phyloP scores from a whole-genome alignment of 2,329 filamentous ascomycete genomes.

The Hirsutella thompsonii region DNA sequence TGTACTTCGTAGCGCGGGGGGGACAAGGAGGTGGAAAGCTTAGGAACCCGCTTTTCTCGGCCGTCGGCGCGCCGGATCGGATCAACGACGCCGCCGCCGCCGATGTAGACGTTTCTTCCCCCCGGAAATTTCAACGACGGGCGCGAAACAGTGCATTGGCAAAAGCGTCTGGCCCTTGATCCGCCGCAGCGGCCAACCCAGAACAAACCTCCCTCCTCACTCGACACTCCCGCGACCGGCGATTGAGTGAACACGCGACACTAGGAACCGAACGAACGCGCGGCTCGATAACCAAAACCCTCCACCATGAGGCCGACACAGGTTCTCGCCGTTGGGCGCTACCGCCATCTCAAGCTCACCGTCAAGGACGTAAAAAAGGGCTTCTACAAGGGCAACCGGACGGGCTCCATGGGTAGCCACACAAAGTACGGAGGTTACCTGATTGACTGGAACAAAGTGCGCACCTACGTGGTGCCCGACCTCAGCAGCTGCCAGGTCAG shows the following conservation, averaged over 20 bases:
- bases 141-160: background rate
- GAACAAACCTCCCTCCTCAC: background rate
- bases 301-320: constrained; percentile 52
- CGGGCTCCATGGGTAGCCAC: constrained; percentile 76
- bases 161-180: too few species aligned
- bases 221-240: too few species aligned
- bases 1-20: too few species aligned
- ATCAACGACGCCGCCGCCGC: constrained; percentile 15
- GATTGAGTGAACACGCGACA: too few species aligned
- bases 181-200: background rate
- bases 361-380: constrained; percentile 89
- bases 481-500: constrained; percentile 61
- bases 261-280: too few species aligned
- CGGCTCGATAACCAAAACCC: too few species aligned
- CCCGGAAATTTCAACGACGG: constrained; percentile 6
- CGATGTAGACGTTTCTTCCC: too few species aligned
- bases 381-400: constrained; percentile 93
- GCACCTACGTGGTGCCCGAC: constrained; percentile 75
- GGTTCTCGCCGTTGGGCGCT: constrained; percentile 49
- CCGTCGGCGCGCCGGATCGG: constrained; percentile 10
- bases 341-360: constrained; percentile 68
- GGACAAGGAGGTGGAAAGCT: too few species aligned
- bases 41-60: too few species aligned
- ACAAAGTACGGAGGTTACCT: constrained; percentile 73
- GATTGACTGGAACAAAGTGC: constrained; percentile 77